A percentile compares a stretch with the other conserved stretches of the same genome.
These are phyloP conservation scores for Trifolium repens DNA, from an alignment of 306 rosid species.

Conservation along the genomic window DNA sequence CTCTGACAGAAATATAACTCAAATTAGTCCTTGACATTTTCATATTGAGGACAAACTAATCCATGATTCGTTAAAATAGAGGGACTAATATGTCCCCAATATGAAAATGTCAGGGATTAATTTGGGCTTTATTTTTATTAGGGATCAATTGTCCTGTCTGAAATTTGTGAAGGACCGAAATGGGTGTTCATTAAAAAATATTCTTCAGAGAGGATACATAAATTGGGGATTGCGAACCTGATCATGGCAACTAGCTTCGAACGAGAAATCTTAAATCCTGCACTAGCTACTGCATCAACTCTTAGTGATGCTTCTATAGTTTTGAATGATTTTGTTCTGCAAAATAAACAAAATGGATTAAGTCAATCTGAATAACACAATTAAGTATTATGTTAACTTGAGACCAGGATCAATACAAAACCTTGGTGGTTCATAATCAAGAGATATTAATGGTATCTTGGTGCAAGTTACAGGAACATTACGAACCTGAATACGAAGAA, in stretches of 20 bases:
- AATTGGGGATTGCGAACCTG: slow-evolving; percentile 53
- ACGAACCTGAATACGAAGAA: slow-evolving; percentile 71
- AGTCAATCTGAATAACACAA: background rate
- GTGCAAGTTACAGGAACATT: slow-evolving; percentile 80
- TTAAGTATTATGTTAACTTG: slow-evolving; percentile 29
- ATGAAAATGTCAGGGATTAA: too few relatives aligned
- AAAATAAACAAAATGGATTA: slow-evolving; percentile 25
- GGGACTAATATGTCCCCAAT: too few relatives aligned
- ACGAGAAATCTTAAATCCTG: slow-evolving; percentile 91
- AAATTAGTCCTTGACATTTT: too few relatives aligned
- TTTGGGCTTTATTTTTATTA: too few relatives aligned
- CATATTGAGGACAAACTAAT: too few relatives aligned
- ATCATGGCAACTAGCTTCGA: slow-evolving; percentile 88
- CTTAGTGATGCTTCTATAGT: slow-evolving; percentile 80
- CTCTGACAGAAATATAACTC: too few relatives aligned
- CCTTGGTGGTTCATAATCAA: slow-evolving; percentile 96
- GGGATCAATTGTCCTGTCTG: too few relatives aligned
- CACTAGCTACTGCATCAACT: slow-evolving; percentile 96
- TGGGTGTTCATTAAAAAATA: background rate
- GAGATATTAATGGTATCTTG: slow-evolving; percentile 80
- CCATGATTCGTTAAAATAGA: too few relatives aligned
- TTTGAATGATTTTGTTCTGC: slow-evolving; percentile 82
- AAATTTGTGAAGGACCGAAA: too few relatives aligned
- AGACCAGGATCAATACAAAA: slow-evolving; percentile 37
- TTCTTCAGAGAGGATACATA: background rate